Evolutionary conservation across 2,329 filamentous ascomycete species (phyloP), one percentile per base, ranked within the genome.

Genomic region (Venturia nashicola): DNA sequence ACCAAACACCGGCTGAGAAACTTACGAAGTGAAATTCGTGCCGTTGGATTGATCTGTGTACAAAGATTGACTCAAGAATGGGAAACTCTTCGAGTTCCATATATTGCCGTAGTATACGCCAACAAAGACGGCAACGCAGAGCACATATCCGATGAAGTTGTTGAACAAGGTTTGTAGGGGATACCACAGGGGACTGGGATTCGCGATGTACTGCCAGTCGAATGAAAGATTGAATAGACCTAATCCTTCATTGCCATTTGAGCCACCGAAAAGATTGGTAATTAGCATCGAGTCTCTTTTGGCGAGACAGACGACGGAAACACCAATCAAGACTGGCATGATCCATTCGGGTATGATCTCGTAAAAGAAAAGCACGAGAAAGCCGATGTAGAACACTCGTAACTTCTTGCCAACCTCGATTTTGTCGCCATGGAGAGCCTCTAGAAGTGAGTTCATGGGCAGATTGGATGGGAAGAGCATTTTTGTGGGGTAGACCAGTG

Each of bases 311-410:
- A 67, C 65, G 34, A 66, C 48, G 8, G 43, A 57, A 20, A 66
- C 39, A 18, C 65, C 65, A n/a, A 42, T 55, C 40, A 66, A 14
- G 27, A 59, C 43, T 54, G 65, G 55, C 55, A 59, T 51, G 6
- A 67, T 55, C 65, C 46, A 60, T 78, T 55, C 51, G 60, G 60
- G 63, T 67, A 66, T 63, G 65, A n/a, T 20, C 32, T 68, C 60
- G 32, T 62, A 67, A 2, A 65, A 43, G n/a, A 67, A 63, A 2
- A 67, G 39, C 2, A 59, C 61, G 3, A 63, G 43, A 62, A 73
- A 73, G 4, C 69, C 69, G 61, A 69, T 67, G 59, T 68, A 72
- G 61, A 73, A 73, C 27, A 75, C 60, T 48, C 65, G 66, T 27
- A 71, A 63, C 43, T 65, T 64, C 18, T 68, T 57, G 36, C 44